These are phyloP conservation scores for Flaveria bidentis DNA, from an alignment of 129 eudicot genomes.

Conservation along the genomic window DNA sequence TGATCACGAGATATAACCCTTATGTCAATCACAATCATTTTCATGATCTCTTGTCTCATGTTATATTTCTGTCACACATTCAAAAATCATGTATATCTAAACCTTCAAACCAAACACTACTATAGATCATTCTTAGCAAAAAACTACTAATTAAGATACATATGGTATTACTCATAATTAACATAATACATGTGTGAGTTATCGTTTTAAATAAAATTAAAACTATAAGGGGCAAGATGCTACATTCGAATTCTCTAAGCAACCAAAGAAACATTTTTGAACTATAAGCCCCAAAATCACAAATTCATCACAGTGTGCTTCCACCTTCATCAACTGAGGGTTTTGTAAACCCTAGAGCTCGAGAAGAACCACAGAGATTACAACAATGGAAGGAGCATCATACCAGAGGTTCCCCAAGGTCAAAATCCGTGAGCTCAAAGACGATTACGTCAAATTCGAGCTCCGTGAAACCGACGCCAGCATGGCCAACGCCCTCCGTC, in stretches of 20 bases:
- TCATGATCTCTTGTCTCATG: too few relatives aligned
- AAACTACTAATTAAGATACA: too few relatives aligned
- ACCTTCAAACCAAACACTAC: too few relatives aligned
- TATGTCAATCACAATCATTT: too few relatives aligned
- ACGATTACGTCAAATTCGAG: slow-evolving; percentile 83
- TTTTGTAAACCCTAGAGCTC: slow-evolving; percentile 22
- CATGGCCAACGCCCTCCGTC: slow-evolving; percentile 97
- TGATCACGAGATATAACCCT: too few relatives aligned
- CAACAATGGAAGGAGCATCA: slow-evolving; percentile 65
- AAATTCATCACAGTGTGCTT: neutral
- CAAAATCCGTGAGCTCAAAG: slow-evolving; percentile 72
- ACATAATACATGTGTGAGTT: neutral
- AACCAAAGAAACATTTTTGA: neutral
- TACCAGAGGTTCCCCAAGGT: slow-evolving; percentile 85
- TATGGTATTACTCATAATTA: too few relatives aligned
- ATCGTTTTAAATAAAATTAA: neutral
- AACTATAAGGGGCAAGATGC: neutral
- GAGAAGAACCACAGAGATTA: neutral
- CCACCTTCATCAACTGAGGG: slow-evolving; percentile 11
- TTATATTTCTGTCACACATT: too few relatives aligned
- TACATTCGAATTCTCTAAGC: too few relatives aligned
- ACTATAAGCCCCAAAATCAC: neutral
- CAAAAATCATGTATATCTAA: too few relatives aligned
- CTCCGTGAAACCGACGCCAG: slow-evolving; percentile 84
- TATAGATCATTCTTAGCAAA: too few relatives aligned